A percentile compares a stretch with the other conserved stretches of the same genome.
phyloP scores from a whole-genome alignment of 140 eudicot species.

The Stevia rebaudiana region DNA sequence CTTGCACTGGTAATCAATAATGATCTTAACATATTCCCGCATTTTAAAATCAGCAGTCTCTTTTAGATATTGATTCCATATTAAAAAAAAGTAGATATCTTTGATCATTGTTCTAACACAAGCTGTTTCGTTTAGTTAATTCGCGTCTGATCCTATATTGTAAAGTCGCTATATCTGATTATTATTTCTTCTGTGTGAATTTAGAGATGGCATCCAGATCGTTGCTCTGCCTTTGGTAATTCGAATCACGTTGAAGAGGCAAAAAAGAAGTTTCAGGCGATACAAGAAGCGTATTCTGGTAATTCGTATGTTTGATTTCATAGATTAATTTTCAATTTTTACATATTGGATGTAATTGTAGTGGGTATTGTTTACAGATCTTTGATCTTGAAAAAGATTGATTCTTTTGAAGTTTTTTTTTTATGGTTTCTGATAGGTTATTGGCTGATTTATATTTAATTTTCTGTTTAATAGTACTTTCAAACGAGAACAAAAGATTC shows the following conservation, averaged over 20 bases:
- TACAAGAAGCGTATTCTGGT: slow-evolving; percentile 94
- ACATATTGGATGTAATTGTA: background rate
- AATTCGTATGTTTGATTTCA: background rate
- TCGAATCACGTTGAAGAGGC: slow-evolving; percentile 63
- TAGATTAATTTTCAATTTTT: background rate
- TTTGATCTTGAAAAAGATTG: background rate
- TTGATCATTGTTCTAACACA: background rate
- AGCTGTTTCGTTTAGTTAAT: too few relatives aligned
- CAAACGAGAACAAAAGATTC: slow-evolving; percentile 73
- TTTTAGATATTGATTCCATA: background rate
- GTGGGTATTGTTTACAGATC: background rate
- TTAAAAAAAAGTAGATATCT: background rate
- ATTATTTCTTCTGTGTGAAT: background rate
- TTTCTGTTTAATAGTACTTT: slow-evolving; percentile 47
- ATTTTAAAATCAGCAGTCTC: too few relatives aligned
- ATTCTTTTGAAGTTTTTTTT: background rate
- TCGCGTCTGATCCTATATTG: background rate
- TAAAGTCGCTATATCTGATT: background rate
- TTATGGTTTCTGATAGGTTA: background rate
- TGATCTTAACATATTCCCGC: background rate
- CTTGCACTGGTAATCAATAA: slow-evolving; percentile 61
- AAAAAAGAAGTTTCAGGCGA: slow-evolving; percentile 66
- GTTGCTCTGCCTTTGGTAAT: slow-evolving; percentile 60
- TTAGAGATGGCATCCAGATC: slow-evolving; percentile 98
- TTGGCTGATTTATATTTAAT: background rate